Evolutionary conservation across 2,329 filamentous ascomycete genomes (phyloP).

Genomic region (Ophiosphaerella korrae): DNA sequence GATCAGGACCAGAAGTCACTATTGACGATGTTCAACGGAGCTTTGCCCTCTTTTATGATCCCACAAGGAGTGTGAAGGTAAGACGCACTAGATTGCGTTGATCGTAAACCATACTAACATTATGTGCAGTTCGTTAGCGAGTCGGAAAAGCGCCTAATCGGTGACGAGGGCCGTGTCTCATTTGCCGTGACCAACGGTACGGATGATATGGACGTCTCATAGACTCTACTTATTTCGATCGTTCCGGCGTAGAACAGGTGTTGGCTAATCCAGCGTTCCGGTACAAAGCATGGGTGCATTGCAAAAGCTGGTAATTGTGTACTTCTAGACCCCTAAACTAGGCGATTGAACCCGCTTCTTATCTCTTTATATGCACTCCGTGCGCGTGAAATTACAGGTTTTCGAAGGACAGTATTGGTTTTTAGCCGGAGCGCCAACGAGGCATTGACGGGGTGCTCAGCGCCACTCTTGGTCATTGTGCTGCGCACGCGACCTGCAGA

Average conservation of each 20-base stretch:
- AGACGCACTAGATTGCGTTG: slow-evolving; percentile 2
- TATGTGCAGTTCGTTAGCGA: slow-evolving; percentile 73
- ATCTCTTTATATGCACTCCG: no score
- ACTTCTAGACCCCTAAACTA: slow-evolving; percentile 13
- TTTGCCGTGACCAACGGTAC: slow-evolving; percentile 62
- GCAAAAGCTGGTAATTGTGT: slow-evolving; percentile 21
- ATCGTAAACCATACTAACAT: slow-evolving; percentile 18
- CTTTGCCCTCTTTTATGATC: slow-evolving; percentile 93
- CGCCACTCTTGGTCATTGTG: no score
- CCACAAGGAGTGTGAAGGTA: slow-evolving; percentile 77
- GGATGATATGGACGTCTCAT: slow-evolving; percentile 74
- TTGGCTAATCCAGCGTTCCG: slow-evolving; percentile 27
- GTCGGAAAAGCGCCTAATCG: slow-evolving; percentile 91
- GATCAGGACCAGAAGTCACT: slow-evolving; percentile 80
- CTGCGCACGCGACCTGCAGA: neutral
- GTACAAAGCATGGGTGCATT: slow-evolving; percentile 10
- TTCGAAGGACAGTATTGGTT: no score
- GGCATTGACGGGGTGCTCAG: no score
- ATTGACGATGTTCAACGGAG: slow-evolving; percentile 91
- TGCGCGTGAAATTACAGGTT: no score
- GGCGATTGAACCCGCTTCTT: neutral
- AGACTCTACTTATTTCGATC: slow-evolving; percentile 21
- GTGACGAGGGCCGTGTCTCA: slow-evolving; percentile 79
- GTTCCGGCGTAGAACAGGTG: slow-evolving; percentile 27
- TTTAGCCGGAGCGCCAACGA: no score